Base-by-base conservation (phyloP, 352 stramenopile genomes). In the Pelagophyceae sp. region DNA sequence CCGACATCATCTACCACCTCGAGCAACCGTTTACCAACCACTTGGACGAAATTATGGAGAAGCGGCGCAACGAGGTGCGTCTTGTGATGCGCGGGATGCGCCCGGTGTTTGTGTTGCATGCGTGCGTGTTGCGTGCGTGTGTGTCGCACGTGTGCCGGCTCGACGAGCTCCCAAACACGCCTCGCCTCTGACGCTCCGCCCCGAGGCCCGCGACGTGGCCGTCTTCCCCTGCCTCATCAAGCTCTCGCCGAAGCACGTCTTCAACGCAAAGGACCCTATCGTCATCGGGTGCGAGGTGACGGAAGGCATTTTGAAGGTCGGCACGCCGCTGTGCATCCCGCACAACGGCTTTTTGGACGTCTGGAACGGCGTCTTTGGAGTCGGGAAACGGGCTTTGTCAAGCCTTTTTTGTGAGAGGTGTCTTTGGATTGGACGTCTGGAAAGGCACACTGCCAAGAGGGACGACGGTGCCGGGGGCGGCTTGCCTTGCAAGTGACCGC, bases 1-100 rank as follows among this genome's bases (percentile, higher is more conserved):
- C 96, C 38, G 96, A 99, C 81, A 99, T 99, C 81, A 99, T 99
- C 85, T 99, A 99, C 87, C 96, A 99, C 87, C 86, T 99, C 71
- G 99, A 99, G 81, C 95, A 99, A 85, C 94, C 98, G 82, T 98
- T 99, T 84, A 98, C 93, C 61, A 86, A 90, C 17, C 98, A 98
- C 85, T 97, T 98, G 86, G 92, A 97, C 78, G 90, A 97, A 79
- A 94, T 98, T 71, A 93, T 90, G 72, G 88, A 95, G 82, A 85
- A 90, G 63, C 87, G 93, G 75, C 87, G 92, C 38, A 89, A 96
- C 77, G n/a, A n/a, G n/a, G n/a, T n/a, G n/a, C n/a, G n/a, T n/a
- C 92, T 97, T 82, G 94, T 33, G 80, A 81, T 67, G 83, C 82
- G 29, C 72, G 72, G 38, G 58, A 77, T 11, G 38, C 11, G 29